Base-by-base conservation (phyloP, 2,329 filamentous ascomycete species). In the Trichoderma asperellum region DNA sequence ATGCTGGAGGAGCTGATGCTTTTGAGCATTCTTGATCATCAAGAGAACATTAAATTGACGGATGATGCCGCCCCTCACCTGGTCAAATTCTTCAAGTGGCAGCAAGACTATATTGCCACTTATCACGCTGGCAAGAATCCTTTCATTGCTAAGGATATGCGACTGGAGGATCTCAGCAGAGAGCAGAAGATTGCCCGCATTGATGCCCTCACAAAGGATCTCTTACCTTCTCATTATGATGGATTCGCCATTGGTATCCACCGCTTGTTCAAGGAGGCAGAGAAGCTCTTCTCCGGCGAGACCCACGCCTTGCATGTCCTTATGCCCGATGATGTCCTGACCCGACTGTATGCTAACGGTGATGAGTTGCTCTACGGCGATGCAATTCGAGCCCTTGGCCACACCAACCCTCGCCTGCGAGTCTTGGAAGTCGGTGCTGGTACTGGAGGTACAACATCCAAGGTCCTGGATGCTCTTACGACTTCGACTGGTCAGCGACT, bases 381-480 rank as follows among this genome's bases (percentile, higher is more conserved):
- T 40, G 60, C 68, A 2, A 55, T 71, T 4, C 55, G 34, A 18
- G 59, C 47, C 11, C 27, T 69, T 21, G 70, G 32, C 7, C 37
- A 27, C 29, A 52, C 29, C 24, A 37, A 72, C 24, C 57, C 66
- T 53, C 16, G 43, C 7, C 27, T 64, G 11, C 74, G 76, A 4
- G 75, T 83, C 49, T 74, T 84, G 0, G 82, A 84, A 68, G 75
- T 83, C 18, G 82, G 81, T 2, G 80, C 79, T 1, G 81, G 81
- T 1, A 83, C 78, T 0, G 80, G 81, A 5, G 75, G 75, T 8
- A 43, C 40, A n/a, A n/a, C 40, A 7, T 43, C 40, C 14, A 43
- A 43, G 16, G 40, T 43, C 40, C 3, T 43, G 40, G 40, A 43
- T 43, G 40, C 40, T n/a, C 40, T 43, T 18, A 43, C 40, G 40